Evolutionary conservation across 163 green algal genomes (phyloP).

Genomic region (Chlorella variabilis): DNA sequence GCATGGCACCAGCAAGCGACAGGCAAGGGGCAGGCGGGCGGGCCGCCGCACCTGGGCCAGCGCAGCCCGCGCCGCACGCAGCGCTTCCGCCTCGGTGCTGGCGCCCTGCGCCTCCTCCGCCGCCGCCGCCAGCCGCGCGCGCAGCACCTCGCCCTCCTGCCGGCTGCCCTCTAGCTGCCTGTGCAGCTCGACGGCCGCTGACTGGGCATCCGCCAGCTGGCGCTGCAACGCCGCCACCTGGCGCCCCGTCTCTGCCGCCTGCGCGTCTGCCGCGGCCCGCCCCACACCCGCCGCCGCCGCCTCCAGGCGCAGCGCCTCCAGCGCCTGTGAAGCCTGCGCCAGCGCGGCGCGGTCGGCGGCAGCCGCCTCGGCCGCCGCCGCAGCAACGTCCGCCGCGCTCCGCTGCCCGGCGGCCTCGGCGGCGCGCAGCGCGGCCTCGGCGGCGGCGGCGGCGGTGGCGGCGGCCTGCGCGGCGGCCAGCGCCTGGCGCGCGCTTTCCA

Average conservation of each 20-base stretch:
- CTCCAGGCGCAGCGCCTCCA: slow-evolving; percentile 35
- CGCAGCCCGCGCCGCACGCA: slow-evolving; percentile 14
- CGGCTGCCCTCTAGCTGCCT: slow-evolving; percentile 30
- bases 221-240: not conserved
- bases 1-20: too few species aligned
- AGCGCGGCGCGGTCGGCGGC: slow-evolving; percentile 35
- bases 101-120: not conserved
- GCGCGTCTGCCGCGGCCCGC: slow-evolving; percentile 10
- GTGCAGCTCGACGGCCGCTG: slow-evolving; percentile 16
- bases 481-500: not conserved
- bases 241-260: not conserved
- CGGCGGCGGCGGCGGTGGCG: not conserved
- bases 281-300: slow-evolving; percentile 9
- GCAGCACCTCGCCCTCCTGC: slow-evolving; percentile 13
- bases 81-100: slow-evolving; percentile 8
- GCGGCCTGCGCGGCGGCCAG: not conserved
- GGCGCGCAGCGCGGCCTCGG: not conserved
- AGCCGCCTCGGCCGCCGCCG: not conserved
- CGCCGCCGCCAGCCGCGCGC: not conserved
- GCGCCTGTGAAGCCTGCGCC: slow-evolving; percentile 13
- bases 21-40: too few species aligned
- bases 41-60: slow-evolving; percentile 18
- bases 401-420: not conserved
- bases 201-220: slow-evolving; percentile 5
- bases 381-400: not conserved